Percentiles rank a stretch among this genome's conserved stretches.
phyloP scores from a whole-genome alignment of 768 basidiomycete species.

The Russula abietina region DNA sequence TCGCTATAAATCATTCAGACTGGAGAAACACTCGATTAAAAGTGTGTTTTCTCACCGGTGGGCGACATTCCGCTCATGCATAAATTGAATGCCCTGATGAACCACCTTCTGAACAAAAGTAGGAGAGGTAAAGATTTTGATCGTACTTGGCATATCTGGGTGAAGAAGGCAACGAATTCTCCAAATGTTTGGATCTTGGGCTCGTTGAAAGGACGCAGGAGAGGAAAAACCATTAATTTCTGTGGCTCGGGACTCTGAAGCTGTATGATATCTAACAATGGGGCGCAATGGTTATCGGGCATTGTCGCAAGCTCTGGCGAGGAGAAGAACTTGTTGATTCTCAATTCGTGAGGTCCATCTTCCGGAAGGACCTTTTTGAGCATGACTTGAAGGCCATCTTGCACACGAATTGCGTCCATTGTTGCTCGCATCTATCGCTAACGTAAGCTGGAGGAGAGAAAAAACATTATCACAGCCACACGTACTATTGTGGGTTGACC shows the following conservation, averaged over 20 bases:
- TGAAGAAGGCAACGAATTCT: slow-evolving; percentile 33
- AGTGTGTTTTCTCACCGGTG: slow-evolving; percentile 29
- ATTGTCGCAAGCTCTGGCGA: slow-evolving; percentile 24
- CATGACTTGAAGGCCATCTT: slow-evolving; percentile 14
- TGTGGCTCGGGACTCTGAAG: slow-evolving; percentile 10
- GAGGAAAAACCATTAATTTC: slow-evolving; percentile 34
- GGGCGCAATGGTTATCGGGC: slow-evolving; percentile 29
- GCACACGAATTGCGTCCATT: slow-evolving; percentile 14
- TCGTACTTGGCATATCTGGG: slow-evolving; percentile 34
- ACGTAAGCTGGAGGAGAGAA: neutral
- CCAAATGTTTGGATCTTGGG: slow-evolving; percentile 34
- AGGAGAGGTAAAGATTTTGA: no score
- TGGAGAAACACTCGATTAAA: no score
- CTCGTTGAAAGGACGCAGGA: slow-evolving; percentile 28
- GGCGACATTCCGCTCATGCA: slow-evolving; percentile 28
- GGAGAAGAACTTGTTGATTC: slow-evolving; percentile 11
- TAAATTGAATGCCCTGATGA: slow-evolving; percentile 27
- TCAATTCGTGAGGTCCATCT: slow-evolving; percentile 15
- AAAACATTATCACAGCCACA: neutral
- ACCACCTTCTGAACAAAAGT: neutral
- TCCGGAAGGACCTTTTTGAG: slow-evolving; percentile 8
- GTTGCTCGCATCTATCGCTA: slow-evolving; percentile 6
- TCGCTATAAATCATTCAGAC: slow-evolving; percentile 6
- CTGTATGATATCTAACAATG: slow-evolving; percentile 26
- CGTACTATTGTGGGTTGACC: slow-evolving; percentile 16